phyloP scores from a whole-genome alignment of 331 rosid genomes.

The Rosa hybrid region DNA sequence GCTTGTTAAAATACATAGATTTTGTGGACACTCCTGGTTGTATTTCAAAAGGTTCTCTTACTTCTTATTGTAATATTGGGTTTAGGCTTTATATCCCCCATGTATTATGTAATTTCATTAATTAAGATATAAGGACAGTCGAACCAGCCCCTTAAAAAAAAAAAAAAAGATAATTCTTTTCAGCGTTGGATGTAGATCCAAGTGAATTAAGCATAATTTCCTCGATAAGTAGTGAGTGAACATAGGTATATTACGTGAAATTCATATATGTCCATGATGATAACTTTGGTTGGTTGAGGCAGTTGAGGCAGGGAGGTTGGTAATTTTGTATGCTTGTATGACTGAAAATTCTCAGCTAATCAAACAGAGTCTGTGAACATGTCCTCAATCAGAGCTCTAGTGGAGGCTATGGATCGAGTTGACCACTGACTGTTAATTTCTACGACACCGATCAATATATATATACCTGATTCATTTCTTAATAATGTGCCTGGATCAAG shows the following conservation, averaged over 20 bases:
- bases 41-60: too few relatives aligned
- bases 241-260: neutral
- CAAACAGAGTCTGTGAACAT: neutral
- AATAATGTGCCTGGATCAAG: neutral
- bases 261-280: neutral
- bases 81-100: too few relatives aligned
- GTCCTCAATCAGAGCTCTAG: neutral
- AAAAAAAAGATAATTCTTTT: too few relatives aligned
- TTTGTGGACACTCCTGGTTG: too few relatives aligned
- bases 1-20: too few relatives aligned
- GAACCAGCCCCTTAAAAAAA: too few relatives aligned
- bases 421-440: neutral
- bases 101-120: too few relatives aligned
- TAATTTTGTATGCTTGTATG: neutral
- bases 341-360: neutral
- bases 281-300: neutral
- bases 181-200: too few relatives aligned
- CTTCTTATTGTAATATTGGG: too few relatives aligned
- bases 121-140: too few relatives aligned
- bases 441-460: neutral
- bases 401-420: neutral
- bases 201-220: too few relatives aligned
- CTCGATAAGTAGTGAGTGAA: neutral
- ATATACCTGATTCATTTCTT: neutral
- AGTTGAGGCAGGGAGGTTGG: neutral